A percentile compares a stretch with the other conserved stretches of the same genome.
phyloP scores from a whole-genome alignment of 192 early-diverging fungal genomes.

The Coemansia sp. region DNA sequence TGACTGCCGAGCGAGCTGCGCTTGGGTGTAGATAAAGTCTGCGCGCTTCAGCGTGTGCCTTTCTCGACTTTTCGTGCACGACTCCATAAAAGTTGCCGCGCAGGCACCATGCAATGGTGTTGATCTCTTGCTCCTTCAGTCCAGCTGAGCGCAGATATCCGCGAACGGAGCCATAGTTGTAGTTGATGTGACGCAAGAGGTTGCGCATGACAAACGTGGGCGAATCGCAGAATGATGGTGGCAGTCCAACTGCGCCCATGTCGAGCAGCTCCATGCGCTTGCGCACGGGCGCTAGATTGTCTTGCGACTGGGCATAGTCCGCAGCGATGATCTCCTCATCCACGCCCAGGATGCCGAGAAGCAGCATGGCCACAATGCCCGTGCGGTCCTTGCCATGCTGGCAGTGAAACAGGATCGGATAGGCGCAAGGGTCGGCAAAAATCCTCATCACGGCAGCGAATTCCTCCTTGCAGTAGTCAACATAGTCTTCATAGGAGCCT shows the following conservation, averaged over 20 bases:
- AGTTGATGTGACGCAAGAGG: conserved; percentile 32
- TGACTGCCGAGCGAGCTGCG: conserved; percentile 16
- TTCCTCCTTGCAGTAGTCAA: conserved; percentile 55
- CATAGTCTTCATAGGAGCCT: conserved; percentile 54
- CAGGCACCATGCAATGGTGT: conserved; percentile 50
- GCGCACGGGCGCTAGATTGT: conserved; percentile 46
- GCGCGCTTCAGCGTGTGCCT: conserved; percentile 16
- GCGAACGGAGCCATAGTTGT: conserved; percentile 41
- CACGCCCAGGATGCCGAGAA: conserved; percentile 56
- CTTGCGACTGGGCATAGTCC: conserved; percentile 58
- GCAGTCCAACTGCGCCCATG: conserved; percentile 56
- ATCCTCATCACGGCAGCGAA: conserved; percentile 54
- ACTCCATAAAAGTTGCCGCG: conserved; percentile 51
- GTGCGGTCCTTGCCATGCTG: conserved; percentile 70
- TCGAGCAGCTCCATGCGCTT: conserved; percentile 52
- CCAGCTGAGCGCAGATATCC: conserved; percentile 49
- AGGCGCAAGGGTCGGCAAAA: conserved; percentile 55
- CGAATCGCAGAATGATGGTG: conserved; percentile 54
- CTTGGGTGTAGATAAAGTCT: conserved; percentile 21
- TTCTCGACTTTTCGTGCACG: conserved; percentile 17
- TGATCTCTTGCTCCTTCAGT: conserved; percentile 37
- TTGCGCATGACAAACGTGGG: conserved; percentile 51
- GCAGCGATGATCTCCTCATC: conserved; percentile 57
- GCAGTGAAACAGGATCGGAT: conserved; percentile 67
- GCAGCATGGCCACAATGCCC: conserved; percentile 59